Evolutionary conservation across 768 basidiomycete species (phyloP), one percentile per base, ranked within the genome.

Genomic region (Crucibulum laeve): DNA sequence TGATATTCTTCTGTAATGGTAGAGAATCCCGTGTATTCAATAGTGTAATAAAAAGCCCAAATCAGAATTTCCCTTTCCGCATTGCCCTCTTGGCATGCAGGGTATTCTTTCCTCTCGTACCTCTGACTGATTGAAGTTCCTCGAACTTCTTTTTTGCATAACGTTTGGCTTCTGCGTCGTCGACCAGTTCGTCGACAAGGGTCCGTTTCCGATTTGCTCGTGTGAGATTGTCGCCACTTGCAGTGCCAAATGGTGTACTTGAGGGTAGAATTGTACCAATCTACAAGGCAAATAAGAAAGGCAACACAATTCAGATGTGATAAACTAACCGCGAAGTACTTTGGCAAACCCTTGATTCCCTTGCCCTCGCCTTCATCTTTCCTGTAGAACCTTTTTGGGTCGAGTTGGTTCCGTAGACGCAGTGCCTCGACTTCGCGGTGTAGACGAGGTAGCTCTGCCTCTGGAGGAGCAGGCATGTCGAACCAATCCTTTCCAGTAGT

Each of bases 61-160:
- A 21, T 40, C 40, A 42, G 18, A 42, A 42, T 32, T 88, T 90
- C 19, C 67, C 67, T 53, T 74, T 79, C 49, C 83, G 72, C 42
- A 75, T 57, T 7, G 78, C 79, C 49, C 79, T 76, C 66, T 77
- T 87, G 40, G 76, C 74, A 19, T 70, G 72, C n/a, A 85, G 63
- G 1, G 87, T 91, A 40, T 81, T 82, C 50, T 74, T 76, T 5
- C 90, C 89, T 54, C 69, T 80, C 13, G 80, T 80, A 15, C 77
- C 82, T 53, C 84, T 74, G 33, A 80, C 76, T 4, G 62, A 57
- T 64, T 90, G 84, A 37, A 92, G 64, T 41, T 90, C 87, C 48
- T 79, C 77, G 64, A 91, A 93, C 68, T 94, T 94, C 69, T 78
- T 82, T 69, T 93, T 93, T n/a, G 92, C 86, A 58, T 93, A 93